These are phyloP conservation scores for Lomentospora prolificans DNA, from an alignment of 2,329 filamentous ascomycete species.

Conservation along the genomic window DNA sequence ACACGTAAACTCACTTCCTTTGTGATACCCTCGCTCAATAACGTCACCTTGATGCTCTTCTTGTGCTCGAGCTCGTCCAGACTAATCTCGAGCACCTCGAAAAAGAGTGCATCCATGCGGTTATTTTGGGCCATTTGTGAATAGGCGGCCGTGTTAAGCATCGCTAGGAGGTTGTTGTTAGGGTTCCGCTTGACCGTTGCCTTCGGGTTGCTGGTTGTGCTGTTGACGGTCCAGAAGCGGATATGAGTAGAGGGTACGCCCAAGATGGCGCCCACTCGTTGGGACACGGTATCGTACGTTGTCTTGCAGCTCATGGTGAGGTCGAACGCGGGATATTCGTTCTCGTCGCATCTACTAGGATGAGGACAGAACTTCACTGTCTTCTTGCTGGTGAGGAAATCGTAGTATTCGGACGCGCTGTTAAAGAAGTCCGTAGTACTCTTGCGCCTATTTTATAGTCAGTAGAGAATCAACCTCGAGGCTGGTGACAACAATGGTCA, in stretches of 20 bases:
- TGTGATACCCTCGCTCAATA: slow-evolving; percentile 79
- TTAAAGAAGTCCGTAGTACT: slow-evolving; percentile 42
- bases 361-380: slow-evolving; percentile 69
- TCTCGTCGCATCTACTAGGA: slow-evolving; percentile 42
- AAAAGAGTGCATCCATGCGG: slow-evolving; percentile 71
- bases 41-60: slow-evolving; percentile 73
- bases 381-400: slow-evolving; percentile 80
- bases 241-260: slow-evolving; percentile 75
- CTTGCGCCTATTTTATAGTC: slow-evolving; percentile 1
- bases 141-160: slow-evolving; percentile 66
- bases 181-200: slow-evolving; percentile 62
- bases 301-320: slow-evolving; percentile 80
- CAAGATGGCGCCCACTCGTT: slow-evolving; percentile 71
- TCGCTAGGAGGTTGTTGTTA: slow-evolving; percentile 64
- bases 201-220: slow-evolving; percentile 67
- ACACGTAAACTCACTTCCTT: slow-evolving; percentile 59
- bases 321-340: slow-evolving; percentile 57
- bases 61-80: slow-evolving; percentile 88
- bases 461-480: too few relatives aligned
- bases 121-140: slow-evolving; percentile 55
- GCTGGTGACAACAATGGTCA: too few relatives aligned
- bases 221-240: slow-evolving; percentile 81
- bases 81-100: slow-evolving; percentile 90
- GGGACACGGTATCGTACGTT: slow-evolving; percentile 76
- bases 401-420: slow-evolving; percentile 81